Evolutionary conservation across 2,329 filamentous ascomycete species (phyloP).

Genomic region (Neopestalotiopsis sp.): DNA sequence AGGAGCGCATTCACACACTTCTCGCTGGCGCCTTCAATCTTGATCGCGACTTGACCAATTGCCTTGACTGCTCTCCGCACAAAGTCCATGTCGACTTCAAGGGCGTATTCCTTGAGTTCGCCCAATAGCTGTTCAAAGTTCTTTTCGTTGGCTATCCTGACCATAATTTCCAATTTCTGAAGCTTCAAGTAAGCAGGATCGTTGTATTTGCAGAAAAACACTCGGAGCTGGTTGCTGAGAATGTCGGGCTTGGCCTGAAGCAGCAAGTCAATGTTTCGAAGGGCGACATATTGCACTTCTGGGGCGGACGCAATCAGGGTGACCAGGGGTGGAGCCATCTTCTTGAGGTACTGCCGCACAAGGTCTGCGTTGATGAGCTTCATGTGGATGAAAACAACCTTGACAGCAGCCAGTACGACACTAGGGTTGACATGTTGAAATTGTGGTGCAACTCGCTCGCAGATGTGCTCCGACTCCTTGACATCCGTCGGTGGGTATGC

Average conservation of each 20-base stretch:
- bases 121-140: constrained; percentile 95
- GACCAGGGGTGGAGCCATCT: constrained; percentile 97
- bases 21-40: constrained; percentile 93
- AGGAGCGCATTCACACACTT: constrained; percentile 94
- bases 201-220: constrained; percentile 99
- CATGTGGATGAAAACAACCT: constrained; percentile 98
- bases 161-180: constrained; percentile 98
- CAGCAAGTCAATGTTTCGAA: constrained; percentile 94
- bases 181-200: constrained; percentile 97
- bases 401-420: constrained; percentile 95
- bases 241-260: constrained; percentile 97
- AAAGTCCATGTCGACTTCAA: constrained; percentile 99
- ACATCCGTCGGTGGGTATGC: constrained; percentile 86
- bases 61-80: constrained; percentile 92
- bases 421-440: constrained; percentile 99
- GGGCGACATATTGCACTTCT: constrained; percentile 96
- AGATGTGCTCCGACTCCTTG: constrained; percentile 98
- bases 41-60: constrained; percentile 97
- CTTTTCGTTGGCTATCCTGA: constrained; percentile 95
- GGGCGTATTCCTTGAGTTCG: constrained; percentile 94
- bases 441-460: constrained; percentile 92
- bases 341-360: constrained; percentile 87
- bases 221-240: constrained; percentile 92
- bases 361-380: constrained; percentile 78
- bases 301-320: constrained; percentile 94